phyloP scores from a whole-genome alignment of 164 flowering plant species.

The Saururus chinensis region DNA sequence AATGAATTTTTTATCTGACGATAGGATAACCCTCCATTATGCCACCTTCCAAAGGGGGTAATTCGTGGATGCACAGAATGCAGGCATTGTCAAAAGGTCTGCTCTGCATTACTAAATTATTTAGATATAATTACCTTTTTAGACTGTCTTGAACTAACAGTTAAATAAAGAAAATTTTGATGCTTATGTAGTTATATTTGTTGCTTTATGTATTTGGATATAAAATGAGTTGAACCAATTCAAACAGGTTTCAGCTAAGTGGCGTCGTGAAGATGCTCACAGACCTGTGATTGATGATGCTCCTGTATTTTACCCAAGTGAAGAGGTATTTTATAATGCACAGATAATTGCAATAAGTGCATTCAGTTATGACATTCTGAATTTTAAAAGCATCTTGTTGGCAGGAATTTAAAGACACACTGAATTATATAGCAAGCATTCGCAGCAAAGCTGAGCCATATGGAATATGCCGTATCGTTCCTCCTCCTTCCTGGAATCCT shows the following conservation, averaged over 20 bases:
- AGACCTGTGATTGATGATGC: conserved; percentile 75
- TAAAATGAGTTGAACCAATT: conserved; percentile 1
- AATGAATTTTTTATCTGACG: conserved; percentile 3
- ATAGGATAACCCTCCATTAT: conserved; percentile 30
- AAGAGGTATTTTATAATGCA: conserved; percentile 46
- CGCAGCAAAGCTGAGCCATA: conserved; percentile 59
- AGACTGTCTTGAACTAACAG: not conserved
- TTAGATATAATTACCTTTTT: too few relatives aligned
- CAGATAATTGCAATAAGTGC: not conserved
- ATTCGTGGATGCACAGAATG: conserved; percentile 78
- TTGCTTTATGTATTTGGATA: conserved; percentile 7
- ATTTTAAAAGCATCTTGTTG: conserved; percentile 8
- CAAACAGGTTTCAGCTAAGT: conserved; percentile 73
- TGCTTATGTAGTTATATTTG: not conserved
- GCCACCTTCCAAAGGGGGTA: conserved; percentile 72
- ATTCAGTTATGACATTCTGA: not conserved
- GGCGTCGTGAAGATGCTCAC: conserved; percentile 67
- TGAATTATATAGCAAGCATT: conserved; percentile 69
- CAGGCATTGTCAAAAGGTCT: conserved; percentile 81
- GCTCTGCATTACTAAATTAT: not conserved
- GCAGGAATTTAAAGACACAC: conserved; percentile 81
- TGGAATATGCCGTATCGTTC: conserved; percentile 94
- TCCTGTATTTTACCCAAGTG: conserved; percentile 88
- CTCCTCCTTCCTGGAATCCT: conserved; percentile 92
- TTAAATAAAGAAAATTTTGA: not conserved